These are phyloP conservation scores for Neohortaea acidophila DNA, from an alignment of 495 filamentous ascomycete genomes.

Conservation along the genomic window DNA sequence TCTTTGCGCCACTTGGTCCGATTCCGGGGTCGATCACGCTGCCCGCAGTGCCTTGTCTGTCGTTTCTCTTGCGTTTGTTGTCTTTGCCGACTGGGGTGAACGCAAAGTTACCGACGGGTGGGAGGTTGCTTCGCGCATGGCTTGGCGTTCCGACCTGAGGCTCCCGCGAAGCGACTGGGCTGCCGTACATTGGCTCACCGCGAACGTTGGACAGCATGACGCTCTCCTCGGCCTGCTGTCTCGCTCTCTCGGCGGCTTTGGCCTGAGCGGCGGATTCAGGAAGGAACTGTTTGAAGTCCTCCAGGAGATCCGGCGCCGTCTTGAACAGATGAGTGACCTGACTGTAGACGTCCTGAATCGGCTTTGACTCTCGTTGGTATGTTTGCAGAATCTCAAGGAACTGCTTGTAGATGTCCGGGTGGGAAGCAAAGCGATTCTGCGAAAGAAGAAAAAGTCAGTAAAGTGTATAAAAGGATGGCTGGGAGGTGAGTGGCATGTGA, in stretches of 20 bases:
- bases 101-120: conserved; percentile 86
- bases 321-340: conserved; percentile 93
- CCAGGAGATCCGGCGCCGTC: conserved; percentile 84
- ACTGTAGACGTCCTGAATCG: conserved; percentile 94
- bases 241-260: conserved; percentile 52
- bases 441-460: conserved; percentile 10
- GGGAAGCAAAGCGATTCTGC: conserved; percentile 80
- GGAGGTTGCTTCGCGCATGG: conserved; percentile 35
- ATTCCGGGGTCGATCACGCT: conserved; percentile 10
- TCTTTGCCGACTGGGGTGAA: conserved; percentile 67
- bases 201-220: conserved; percentile 46
- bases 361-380: conserved; percentile 95
- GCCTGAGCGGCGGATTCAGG: conserved; percentile 90
- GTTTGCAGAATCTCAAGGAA: conserved; percentile 98
- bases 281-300: conserved; percentile 98
- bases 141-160: conserved; percentile 29
- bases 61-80: conserved; percentile 59
- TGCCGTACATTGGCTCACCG: conserved; percentile 31
- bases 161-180: conserved; percentile 23
- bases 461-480: not conserved
- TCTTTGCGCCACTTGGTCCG: conserved; percentile 37
- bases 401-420: conserved; percentile 98
- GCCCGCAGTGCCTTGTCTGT: conserved; percentile 3
- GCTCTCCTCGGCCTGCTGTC: conserved; percentile 51
- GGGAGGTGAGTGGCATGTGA: not conserved